Evolutionary conservation across 768 basidiomycete species (phyloP), one percentile per base, ranked within the genome.

Genomic region (Podaxis pistillaris): DNA sequence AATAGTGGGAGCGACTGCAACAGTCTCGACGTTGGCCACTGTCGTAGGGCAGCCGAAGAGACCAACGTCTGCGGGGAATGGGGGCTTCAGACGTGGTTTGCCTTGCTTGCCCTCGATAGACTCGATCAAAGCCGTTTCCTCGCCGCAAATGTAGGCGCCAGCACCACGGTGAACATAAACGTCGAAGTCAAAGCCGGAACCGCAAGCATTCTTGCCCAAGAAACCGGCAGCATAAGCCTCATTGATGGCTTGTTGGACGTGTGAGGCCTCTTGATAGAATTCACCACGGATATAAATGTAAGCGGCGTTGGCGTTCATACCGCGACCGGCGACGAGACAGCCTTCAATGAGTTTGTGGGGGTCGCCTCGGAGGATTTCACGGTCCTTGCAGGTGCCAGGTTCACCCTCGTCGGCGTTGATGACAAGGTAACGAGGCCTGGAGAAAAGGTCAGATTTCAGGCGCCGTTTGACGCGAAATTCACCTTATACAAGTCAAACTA

Each of bases 221-320:
- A 93, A 79, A 4, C 96, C 95, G 40, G 87, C 87, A 56, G 87
- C 86, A 79, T 99, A 98, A 2, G 96, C 96, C 71, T 98, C 96
- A 67, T 88, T 83, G 76, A 99, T 97, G 58, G 96, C 96, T 73
- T 96, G 93, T 74, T 96, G 93, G 44, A 98, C 85, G 74, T 97
- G 95, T 0, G 86, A 83, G 0, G 96, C 96, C 74, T 98, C 96
- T 73, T 96, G 94, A 76, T 90, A 88, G 79, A 98, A 99, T 75
- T 99, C 96, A 67, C 96, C 96, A 64, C 96, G 96, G 70, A 98
- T 94, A 78, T 99, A 99, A 76, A 99, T 98, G 82, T 98, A 99
- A n/a, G 96, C 96, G 0, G 96, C 96, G 51, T 75, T 95, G 41
- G 96, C 96, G 76, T 98, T 98, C 96, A 99, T 99, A 17, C 82